Conservation (phyloP, 768 basidiomycete genomes). For the Psilocybe sp. region DNA sequence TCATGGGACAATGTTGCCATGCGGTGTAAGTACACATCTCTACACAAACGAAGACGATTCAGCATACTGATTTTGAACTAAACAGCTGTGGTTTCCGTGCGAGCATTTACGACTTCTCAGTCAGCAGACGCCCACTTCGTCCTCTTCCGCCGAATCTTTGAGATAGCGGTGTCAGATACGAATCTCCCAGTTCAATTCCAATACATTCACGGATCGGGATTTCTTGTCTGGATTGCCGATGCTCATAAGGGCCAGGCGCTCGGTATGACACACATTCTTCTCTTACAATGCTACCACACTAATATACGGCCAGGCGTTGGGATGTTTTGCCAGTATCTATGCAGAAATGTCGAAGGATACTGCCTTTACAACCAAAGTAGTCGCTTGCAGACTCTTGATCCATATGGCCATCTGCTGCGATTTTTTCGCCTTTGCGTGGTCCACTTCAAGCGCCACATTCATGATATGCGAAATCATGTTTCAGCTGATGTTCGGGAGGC, state of each 20-base stretch:
- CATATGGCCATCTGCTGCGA: conserved; percentile 24
- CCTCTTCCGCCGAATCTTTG: conserved; percentile 19
- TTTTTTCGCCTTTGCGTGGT: conserved; percentile 18
- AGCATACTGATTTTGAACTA: no score
- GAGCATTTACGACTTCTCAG: conserved; percentile 24
- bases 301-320: no score
- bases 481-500: conserved; percentile 8
- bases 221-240: conserved; percentile 19
- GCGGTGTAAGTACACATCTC: no score
- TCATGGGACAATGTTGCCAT: no score
- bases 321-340: conserved; percentile 2
- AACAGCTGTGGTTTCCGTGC: conserved; percentile 16
- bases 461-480: conserved; percentile 4
- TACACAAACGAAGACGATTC: no score
- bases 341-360: background rate
- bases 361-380: conserved; percentile 9
- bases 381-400: conserved; percentile 11
- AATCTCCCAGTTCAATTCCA: conserved; percentile 14
- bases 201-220: conserved; percentile 21
- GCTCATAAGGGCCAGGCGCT: conserved; percentile 22
- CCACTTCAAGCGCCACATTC: conserved; percentile 20
- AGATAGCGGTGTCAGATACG: conserved; percentile 23
- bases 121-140: conserved; percentile 21
- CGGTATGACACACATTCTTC: no score
- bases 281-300: no score